Conservation (phyloP, 192 early-diverging fungal species). For the Coemansia sp. region DNA sequence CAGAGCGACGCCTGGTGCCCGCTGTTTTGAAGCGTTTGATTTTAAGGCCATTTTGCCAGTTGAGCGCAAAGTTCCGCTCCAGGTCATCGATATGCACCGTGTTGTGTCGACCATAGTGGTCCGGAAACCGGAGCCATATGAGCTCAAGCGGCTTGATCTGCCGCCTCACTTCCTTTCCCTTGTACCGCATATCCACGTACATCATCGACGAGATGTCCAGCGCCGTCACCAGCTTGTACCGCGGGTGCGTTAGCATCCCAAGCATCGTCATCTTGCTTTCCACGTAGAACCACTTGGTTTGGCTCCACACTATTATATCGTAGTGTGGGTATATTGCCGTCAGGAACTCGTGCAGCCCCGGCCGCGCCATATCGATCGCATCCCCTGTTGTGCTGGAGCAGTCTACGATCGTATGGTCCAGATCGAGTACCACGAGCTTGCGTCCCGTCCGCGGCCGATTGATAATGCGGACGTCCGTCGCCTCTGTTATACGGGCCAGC, state of each 20-base stretch:
- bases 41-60: constrained; percentile 68
- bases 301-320: constrained; percentile 79
- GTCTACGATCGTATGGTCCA: constrained; percentile 79
- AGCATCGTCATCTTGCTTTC: constrained; percentile 77
- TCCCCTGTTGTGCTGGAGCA: constrained; percentile 65
- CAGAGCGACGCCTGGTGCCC: constrained; percentile 36
- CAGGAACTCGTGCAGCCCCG: constrained; percentile 66
- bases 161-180: constrained; percentile 60
- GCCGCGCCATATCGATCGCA: constrained; percentile 64
- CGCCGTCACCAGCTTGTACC: constrained; percentile 70
- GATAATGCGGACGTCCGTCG: constrained; percentile 27
- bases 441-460: constrained; percentile 56
- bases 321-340: constrained; percentile 68
- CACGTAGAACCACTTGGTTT: constrained; percentile 71
- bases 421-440: constrained; percentile 71
- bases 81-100: constrained; percentile 77
- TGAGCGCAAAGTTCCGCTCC: constrained; percentile 76
- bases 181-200: constrained; percentile 58
- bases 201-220: constrained; percentile 76
- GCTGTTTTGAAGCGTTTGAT: constrained; percentile 62
- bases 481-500: constrained; percentile 11
- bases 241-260: constrained; percentile 64
- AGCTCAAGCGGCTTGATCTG: constrained; percentile 76
- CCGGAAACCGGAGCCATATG: constrained; percentile 63
- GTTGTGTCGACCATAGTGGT: constrained; percentile 53